Conservation (phyloP, 495 filamentous ascomycete genomes). For the Tuber calosporum region DNA sequence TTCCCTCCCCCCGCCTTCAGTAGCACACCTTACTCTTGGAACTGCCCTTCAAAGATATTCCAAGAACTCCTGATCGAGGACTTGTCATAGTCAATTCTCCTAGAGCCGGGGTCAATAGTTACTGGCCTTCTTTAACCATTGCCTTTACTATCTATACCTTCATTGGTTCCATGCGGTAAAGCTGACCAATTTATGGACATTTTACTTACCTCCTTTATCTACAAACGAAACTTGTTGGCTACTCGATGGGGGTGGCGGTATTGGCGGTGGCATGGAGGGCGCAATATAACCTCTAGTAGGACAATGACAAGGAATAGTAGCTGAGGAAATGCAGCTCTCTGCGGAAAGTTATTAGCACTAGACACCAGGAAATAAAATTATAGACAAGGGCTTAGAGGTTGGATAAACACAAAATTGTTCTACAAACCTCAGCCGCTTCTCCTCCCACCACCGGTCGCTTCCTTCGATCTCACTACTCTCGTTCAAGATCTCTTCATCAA, state of each 20-base stretch:
- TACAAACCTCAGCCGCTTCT: slow-evolving; percentile 62
- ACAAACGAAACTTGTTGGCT: slow-evolving; percentile 28
- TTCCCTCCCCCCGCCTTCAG: slow-evolving; percentile 9
- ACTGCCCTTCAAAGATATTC: slow-evolving; percentile 31
- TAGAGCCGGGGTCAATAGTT: slow-evolving; percentile 15
- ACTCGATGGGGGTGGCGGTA: slow-evolving; percentile 20
- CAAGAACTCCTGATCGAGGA: slow-evolving; percentile 28
- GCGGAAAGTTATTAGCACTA: slow-evolving; percentile 33
- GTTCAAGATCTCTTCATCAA: slow-evolving; percentile 42
- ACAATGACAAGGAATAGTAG: slow-evolving; percentile 90
- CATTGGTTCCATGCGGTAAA: slow-evolving; percentile 10
- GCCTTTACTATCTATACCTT: slow-evolving; percentile 3
- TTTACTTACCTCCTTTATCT: slow-evolving; percentile 25
- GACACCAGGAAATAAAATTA: not conserved
- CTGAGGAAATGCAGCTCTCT: slow-evolving; percentile 70
- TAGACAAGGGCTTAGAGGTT: slow-evolving; percentile 8
- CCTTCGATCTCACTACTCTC: slow-evolving; percentile 45
- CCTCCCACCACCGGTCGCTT: slow-evolving; percentile 38
- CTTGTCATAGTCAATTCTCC: slow-evolving; percentile 27
- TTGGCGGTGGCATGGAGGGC: slow-evolving; percentile 25
- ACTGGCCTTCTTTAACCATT: slow-evolving; percentile 7
- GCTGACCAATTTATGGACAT: slow-evolving; percentile 6
- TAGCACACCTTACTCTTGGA: slow-evolving; percentile 7
- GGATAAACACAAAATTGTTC: slow-evolving; percentile 78
- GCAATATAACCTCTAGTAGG: slow-evolving; percentile 75